Conservation (phyloP, 306 rosid genomes). For the Ochetophila trinervis region DNA sequence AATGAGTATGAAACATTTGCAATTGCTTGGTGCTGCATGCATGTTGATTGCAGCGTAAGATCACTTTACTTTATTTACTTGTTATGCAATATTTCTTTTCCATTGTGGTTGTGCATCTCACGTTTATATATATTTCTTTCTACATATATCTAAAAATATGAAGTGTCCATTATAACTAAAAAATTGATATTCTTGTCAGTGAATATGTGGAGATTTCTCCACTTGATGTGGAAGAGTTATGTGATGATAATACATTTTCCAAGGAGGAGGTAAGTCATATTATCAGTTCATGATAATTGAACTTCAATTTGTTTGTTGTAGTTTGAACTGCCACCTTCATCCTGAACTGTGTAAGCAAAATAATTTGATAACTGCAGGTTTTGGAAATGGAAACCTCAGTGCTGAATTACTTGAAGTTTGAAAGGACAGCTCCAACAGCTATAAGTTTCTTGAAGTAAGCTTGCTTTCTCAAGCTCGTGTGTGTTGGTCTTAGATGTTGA, state of each 20-base stretch:
- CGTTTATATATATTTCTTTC: slow-evolving; percentile 1
- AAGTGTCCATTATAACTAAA: not conserved
- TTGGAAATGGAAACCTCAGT: slow-evolving; percentile 72
- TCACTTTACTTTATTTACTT: slow-evolving; percentile 2
- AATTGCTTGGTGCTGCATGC: slow-evolving; percentile 77
- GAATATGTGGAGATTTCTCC: slow-evolving; percentile 79
- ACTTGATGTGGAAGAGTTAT: slow-evolving; percentile 74
- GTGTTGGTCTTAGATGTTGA: not conserved
- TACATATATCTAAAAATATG: not conserved
- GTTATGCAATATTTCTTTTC: not conserved
- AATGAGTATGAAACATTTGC: slow-evolving; percentile 56
- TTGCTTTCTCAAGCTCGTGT: slow-evolving; percentile 7
- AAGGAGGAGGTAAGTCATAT: slow-evolving; percentile 56
- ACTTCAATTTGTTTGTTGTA: slow-evolving; percentile 9
- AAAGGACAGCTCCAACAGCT: slow-evolving; percentile 74
- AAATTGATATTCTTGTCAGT: slow-evolving; percentile 39
- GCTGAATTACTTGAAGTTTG: slow-evolving; percentile 64
- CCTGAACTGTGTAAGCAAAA: slow-evolving; percentile 7
- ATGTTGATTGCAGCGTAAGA: slow-evolving; percentile 91
- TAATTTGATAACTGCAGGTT: slow-evolving; percentile 48
- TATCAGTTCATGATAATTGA: slow-evolving; percentile 12
- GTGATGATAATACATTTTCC: slow-evolving; percentile 70
- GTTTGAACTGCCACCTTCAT: not conserved
- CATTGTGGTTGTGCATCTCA: not conserved
- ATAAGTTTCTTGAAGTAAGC: slow-evolving; percentile 66